Base-by-base conservation (phyloP, 805 yeast species). In the Saccharomyces mikatae region DNA sequence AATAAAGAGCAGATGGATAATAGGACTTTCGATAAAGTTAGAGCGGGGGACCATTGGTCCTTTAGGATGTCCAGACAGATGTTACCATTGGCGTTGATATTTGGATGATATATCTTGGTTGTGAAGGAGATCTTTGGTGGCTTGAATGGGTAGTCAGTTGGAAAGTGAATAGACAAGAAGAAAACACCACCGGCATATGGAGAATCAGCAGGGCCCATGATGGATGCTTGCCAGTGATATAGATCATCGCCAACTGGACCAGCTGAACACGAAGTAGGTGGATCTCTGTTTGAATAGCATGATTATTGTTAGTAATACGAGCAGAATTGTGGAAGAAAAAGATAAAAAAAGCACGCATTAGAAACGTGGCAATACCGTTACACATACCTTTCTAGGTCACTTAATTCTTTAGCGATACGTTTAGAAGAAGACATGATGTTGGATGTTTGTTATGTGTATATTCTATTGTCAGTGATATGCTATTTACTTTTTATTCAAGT, bases 221-320 rank as follows among this genome's bases (percentile, higher is more conserved):
- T 94, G 47, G 98, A 91, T 46, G 98, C 99, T 76, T 94, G 98
- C 99, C 99, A 94, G 78, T 92, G 98, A 77, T 87, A 94, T 69
- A 92, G 78, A 73, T 92, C 99, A 66, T 94, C 98, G 49, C 97
- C 97, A 48, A 89, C 94, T 64, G 99, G 99, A 46, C 99, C 99
- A 10, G 99, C 99, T 26, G 97, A 90, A 76, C 98, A 94, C 48
- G 97, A 91, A 59, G 97, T 87, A 66, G 98, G 98, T 60, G 99
- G 99, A 72, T 92, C 99, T 80, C 96, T 89, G 64, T 4, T n/a
- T 21, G 14, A 47, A 48, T 49, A 30, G 24, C 26, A 17, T n/a
- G n/a, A 14, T 27, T 17, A 13, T 32, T 52, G 58, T 58, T 58
- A 62, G 60, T 58, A 55, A 50, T 14, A 24, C 21, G 46, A 30